Base-by-base conservation (phyloP, 2,329 filamentous ascomycete genomes). In the Rutstroemia sp. region DNA sequence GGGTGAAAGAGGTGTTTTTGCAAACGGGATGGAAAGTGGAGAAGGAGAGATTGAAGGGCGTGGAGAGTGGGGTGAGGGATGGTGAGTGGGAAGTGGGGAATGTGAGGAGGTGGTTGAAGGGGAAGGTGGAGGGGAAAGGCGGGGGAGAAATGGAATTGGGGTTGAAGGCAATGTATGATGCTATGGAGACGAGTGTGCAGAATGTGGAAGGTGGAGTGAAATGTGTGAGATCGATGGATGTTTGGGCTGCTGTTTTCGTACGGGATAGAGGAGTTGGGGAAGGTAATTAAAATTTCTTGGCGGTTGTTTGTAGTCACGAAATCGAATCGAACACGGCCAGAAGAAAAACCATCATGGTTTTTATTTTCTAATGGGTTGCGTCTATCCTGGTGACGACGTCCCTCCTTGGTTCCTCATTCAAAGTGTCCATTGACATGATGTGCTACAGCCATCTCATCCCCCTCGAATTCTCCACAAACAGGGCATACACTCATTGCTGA, bases 11-110 rank as follows among this genome's bases (percentile, higher is more conserved):
- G 3, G n/a, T 49, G 18, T 25, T 63, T 72, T 1, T 4, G 4
- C 50, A 19, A 8, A 6, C 2, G 21, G 42, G 21, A 7, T 74
- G 73, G 2, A 9, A 57, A 21, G 64, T 57, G 12, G 47, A 49
- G 12, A 70, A 65, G 1, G 74, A 74, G 2, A 79, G 73, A 72
- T 54, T 58, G 72, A 55, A 57, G 9, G 48, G 76, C 5, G 67
- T 68, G 21, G 66, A 59, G 5, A 72, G 78, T 19, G 74, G 67
- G 2, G 57, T 81, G 60, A 53, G 68, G 25, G 78, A 81, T 65
- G 78, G 73, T 37, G 58, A 63, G 55, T 79, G 79, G 78, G 75
- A 80, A 63, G 69, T 73, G 1, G 66, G 59, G 12, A 52, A 34
- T 8, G 64, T 69, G 16, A 63, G 71, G 4, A 63, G 72, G 45